Evolutionary conservation across 495 filamentous ascomycete species (phyloP).

Genomic region (Podospora pseudocomata): DNA sequence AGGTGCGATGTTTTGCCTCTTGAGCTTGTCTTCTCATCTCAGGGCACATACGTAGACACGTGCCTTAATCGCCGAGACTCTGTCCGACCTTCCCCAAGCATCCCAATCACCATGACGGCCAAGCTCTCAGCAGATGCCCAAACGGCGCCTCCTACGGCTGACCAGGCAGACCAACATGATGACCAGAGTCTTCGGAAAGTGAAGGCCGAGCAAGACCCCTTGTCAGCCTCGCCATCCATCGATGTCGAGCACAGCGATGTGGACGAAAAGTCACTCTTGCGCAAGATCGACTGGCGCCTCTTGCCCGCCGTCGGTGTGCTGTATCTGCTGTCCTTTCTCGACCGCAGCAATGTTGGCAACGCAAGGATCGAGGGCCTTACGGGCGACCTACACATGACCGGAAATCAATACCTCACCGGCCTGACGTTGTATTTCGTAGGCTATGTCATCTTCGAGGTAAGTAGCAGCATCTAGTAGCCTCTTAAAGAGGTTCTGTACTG

Average conservation of each 20-base stretch:
- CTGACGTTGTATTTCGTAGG: conserved; percentile 74
- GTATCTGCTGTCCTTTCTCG: conserved; percentile 70
- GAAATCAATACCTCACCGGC: conserved; percentile 67
- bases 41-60: neutral
- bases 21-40: neutral
- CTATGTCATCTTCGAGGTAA: conserved; percentile 56
- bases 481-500: neutral
- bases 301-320: conserved; percentile 65
- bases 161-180: neutral
- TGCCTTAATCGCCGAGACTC: neutral
- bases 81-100: neutral
- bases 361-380: conserved; percentile 60
- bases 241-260: conserved; percentile 30
- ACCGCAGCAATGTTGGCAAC: conserved; percentile 65
- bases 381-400: conserved; percentile 61
- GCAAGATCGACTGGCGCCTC: conserved; percentile 62
- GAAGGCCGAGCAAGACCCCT: conserved; percentile 12
- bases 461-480: neutral
- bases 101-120: neutral
- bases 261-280: conserved; percentile 59
- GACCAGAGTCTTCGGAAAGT: conserved; percentile 8
- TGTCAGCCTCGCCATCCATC: conserved; percentile 23
- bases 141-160: neutral
- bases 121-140: neutral
- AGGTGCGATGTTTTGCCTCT: neutral